Conservation (phyloP, 2,329 filamentous ascomycete genomes). For the Cladosporium velox region DNA sequence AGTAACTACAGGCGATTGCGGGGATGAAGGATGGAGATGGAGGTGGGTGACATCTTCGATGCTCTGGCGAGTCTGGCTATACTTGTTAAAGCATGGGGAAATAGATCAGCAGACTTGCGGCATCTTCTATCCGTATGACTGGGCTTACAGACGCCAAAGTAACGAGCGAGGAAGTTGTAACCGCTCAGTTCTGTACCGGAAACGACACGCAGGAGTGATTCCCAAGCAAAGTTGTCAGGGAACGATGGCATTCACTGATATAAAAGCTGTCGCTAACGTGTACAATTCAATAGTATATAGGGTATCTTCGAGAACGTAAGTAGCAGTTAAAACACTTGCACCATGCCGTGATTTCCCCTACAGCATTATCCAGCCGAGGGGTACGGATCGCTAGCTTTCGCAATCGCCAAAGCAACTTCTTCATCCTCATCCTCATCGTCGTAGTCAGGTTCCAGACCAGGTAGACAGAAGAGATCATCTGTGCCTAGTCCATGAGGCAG, state of each 20-base stretch:
- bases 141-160: not conserved
- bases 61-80: not conserved
- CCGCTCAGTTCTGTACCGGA: not conserved
- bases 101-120: not conserved
- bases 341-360: not conserved
- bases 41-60: not conserved
- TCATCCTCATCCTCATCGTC: conserved; percentile 25
- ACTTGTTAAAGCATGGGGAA: not conserved
- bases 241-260: not conserved
- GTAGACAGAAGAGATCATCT: conserved; percentile 67
- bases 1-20: not conserved
- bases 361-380: not conserved
- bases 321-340: not conserved
- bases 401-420: conserved; percentile 18
- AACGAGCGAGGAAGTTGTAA: not conserved
- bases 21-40: not conserved
- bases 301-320: conserved; percentile 17
- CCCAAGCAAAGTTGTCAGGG: not conserved
- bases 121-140: not conserved
- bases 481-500: conserved; percentile 42
- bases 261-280: not conserved
- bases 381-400: conserved; percentile 14
- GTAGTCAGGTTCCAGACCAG: conserved; percentile 32
- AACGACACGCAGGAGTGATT: no score
- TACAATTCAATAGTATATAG: conserved; percentile 8